Percentiles rank a stretch among this genome's conserved stretches.
Evolutionary conservation across 768 basidiomycete genomes (phyloP).

Genomic region (Mycena haematopus): DNA sequence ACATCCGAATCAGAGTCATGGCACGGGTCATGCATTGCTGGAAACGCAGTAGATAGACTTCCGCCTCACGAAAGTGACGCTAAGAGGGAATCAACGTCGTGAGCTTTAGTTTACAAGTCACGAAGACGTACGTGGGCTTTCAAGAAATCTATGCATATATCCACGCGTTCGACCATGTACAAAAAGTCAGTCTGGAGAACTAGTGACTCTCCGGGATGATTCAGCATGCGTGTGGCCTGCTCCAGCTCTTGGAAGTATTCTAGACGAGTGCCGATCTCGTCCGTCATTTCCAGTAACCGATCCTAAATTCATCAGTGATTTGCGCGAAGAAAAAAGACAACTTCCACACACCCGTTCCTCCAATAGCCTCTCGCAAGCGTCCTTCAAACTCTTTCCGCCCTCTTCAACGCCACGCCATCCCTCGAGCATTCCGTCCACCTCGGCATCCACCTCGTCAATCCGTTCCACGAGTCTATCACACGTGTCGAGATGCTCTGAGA

Average conservation of each 20-base stretch:
- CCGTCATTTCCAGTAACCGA: slow-evolving; percentile 74
- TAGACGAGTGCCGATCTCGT: slow-evolving; percentile 80
- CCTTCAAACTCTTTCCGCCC: slow-evolving; percentile 88
- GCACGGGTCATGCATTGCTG: slow-evolving; percentile 98
- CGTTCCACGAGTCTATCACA: slow-evolving; percentile 78
- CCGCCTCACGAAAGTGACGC: slow-evolving; percentile 92
- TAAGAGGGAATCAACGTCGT: slow-evolving; percentile 37
- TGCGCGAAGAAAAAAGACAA: slow-evolving; percentile 17
- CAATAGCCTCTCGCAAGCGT: slow-evolving; percentile 87
- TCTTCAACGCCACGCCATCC: slow-evolving; percentile 91
- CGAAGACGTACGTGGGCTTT: slow-evolving; percentile 76
- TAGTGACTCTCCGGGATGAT: slow-evolving; percentile 90
- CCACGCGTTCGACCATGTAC: slow-evolving; percentile 95
- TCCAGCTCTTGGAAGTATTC: slow-evolving; percentile 97
- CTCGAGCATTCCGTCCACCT: slow-evolving; percentile 82
- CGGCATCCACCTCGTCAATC: slow-evolving; percentile 74
- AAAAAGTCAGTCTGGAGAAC: slow-evolving; percentile 92
- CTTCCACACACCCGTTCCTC: slow-evolving; percentile 77
- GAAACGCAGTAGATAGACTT: slow-evolving; percentile 94
- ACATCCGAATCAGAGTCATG: slow-evolving; percentile 98
- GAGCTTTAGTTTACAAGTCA: neutral
- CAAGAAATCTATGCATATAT: slow-evolving; percentile 92
- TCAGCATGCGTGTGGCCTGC: slow-evolving; percentile 90
- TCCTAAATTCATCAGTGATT: slow-evolving; percentile 55
- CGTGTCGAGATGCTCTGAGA: slow-evolving; percentile 76